A percentile compares a stretch with the other conserved stretches of the same genome.
Evolutionary conservation across 2,329 filamentous ascomycete genomes (phyloP).

Genomic region (Fusarium austroafricanum): DNA sequence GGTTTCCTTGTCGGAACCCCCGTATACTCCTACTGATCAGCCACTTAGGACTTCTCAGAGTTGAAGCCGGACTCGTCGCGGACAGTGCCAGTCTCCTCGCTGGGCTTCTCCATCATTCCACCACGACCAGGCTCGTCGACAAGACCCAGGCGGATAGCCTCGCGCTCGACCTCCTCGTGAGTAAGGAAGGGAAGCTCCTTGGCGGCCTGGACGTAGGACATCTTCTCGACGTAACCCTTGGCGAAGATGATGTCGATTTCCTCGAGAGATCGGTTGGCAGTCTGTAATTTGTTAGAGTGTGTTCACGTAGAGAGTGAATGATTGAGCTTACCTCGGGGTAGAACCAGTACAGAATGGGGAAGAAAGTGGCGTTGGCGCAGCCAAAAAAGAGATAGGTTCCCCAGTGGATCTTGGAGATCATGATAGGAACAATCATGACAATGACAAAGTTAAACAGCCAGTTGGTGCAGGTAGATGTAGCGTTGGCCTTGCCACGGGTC

Average conservation of each 20-base stretch:
- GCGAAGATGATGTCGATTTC: slow-evolving; percentile 71
- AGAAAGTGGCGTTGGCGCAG: slow-evolving; percentile 62
- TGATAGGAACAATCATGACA: slow-evolving; percentile 73
- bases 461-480: slow-evolving; percentile 70
- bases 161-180: slow-evolving; percentile 64
- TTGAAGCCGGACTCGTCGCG: slow-evolving; percentile 36
- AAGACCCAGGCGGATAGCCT: slow-evolving; percentile 49
- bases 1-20: slow-evolving; percentile 8
- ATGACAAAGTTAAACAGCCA: slow-evolving; percentile 64
- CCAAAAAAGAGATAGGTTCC: slow-evolving; percentile 64
- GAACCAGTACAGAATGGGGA: slow-evolving; percentile 63
- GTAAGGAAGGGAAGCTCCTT: slow-evolving; percentile 66
- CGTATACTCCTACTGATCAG: background rate
- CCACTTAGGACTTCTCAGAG: slow-evolving; percentile 33
- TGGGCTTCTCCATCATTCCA: slow-evolving; percentile 36
- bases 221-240: slow-evolving; percentile 69
- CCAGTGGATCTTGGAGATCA: slow-evolving; percentile 69
- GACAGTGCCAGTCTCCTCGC: slow-evolving; percentile 24
- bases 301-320: fast-evolving
- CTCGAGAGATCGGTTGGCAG: slow-evolving; percentile 59
- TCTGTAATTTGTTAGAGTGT: slow-evolving; percentile 37
- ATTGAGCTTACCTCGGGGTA: slow-evolving; percentile 52
- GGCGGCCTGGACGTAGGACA: slow-evolving; percentile 68
- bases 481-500: slow-evolving; percentile 59
- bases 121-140: slow-evolving; percentile 26